Conservation (phyloP, 1,284 basidiomycete species). For the Psilocybe mexicana region DNA sequence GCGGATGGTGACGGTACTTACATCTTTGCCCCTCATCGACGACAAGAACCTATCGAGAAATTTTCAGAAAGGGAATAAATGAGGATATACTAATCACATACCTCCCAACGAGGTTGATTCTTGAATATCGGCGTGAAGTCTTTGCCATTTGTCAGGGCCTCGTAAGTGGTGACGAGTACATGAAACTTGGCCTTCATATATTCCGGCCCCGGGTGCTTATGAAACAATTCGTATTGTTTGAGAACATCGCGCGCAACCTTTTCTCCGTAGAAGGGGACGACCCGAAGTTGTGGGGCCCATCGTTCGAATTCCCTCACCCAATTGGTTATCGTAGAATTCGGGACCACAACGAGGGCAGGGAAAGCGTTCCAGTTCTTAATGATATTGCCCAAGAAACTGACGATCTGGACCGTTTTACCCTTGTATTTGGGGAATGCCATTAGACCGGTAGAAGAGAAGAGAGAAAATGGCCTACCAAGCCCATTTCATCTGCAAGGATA, state of each 20-base stretch:
- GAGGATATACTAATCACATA: conserved; percentile 15
- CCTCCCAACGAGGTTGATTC: conserved; percentile 86
- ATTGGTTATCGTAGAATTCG: conserved; percentile 91
- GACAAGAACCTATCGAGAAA: conserved; percentile 54
- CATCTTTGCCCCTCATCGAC: conserved; percentile 93
- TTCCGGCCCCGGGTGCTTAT: conserved; percentile 41
- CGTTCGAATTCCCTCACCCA: conserved; percentile 88
- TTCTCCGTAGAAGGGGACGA: conserved; percentile 84
- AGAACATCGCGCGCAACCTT: conserved; percentile 79
- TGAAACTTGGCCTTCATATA: conserved; percentile 71
- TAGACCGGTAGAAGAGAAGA: conserved; percentile 4
- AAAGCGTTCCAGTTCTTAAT: conserved; percentile 59
- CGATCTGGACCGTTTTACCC: conserved; percentile 94
- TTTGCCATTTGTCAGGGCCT: conserved; percentile 63
- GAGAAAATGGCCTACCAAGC: conserved; percentile 55
- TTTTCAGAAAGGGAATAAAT: not conserved
- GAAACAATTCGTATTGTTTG: conserved; percentile 80
- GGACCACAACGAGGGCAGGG: conserved; percentile 89
- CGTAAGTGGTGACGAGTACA: conserved; percentile 90
- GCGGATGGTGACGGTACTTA: conserved; percentile 39
- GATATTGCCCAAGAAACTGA: conserved; percentile 84
- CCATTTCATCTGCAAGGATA: conserved; percentile 99
- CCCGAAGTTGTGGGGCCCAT: conserved; percentile 84
- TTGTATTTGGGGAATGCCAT: conserved; percentile 32
- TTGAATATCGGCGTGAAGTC: conserved; percentile 80